Percentiles rank a stretch among this genome's conserved stretches.
Evolutionary conservation across 1,139 yeast species (phyloP).

Genomic region (Candida sanyaensis): DNA sequence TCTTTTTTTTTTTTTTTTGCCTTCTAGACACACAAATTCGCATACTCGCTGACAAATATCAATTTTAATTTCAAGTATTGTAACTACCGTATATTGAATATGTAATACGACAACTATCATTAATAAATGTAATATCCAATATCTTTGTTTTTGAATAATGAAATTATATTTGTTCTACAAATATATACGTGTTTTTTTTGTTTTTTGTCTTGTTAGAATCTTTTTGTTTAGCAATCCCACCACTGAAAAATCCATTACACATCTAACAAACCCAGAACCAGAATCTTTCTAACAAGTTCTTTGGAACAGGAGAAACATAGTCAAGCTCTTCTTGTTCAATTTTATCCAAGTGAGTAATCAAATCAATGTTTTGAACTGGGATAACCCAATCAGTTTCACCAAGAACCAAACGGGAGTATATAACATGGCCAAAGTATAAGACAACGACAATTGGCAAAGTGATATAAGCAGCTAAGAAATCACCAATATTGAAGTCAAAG

Average conservation of each 20-base stretch:
- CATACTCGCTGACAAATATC: background rate
- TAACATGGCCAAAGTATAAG: conserved; percentile 42
- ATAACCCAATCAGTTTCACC: background rate
- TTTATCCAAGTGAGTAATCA: conserved; percentile 45
- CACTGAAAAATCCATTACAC: no score
- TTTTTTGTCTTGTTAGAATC: background rate
- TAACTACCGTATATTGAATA: background rate
- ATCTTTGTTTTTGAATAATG: no score
- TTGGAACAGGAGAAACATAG: conserved; percentile 28
- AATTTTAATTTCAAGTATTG: background rate
- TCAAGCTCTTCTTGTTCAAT: conserved; percentile 39
- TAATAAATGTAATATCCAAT: no score
- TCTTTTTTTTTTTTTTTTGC: background rate
- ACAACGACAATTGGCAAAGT: conserved; percentile 56
- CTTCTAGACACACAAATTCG: background rate
- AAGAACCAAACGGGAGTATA: conserved; percentile 33
- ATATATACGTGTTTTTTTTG: background rate
- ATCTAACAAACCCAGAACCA: conserved; percentile 47
- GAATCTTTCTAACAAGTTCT: conserved; percentile 31
- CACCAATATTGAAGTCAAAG: conserved; percentile 50
- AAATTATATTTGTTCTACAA: background rate
- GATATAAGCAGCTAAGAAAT: conserved; percentile 63
- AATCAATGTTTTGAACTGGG: conserved; percentile 38
- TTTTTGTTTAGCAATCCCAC: conserved; percentile 24
- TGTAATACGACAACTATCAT: no score